Conservation (phyloP, 2,329 filamentous ascomycete genomes). For the Coniella vitis region DNA sequence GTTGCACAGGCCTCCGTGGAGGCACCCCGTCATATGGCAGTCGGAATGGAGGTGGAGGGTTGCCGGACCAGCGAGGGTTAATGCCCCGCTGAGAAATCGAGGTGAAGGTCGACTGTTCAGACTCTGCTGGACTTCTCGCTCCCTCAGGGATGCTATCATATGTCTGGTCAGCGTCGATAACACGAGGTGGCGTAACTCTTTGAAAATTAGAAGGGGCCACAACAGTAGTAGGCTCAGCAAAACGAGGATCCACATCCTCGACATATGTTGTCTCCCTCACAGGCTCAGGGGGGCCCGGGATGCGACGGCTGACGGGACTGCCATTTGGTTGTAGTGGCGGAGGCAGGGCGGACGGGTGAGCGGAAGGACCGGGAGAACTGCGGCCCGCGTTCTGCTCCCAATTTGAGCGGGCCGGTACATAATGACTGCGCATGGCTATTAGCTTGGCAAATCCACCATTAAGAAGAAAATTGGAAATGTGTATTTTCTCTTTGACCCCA, state of each 20-base stretch:
- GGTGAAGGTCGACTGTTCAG: constrained; percentile 80
- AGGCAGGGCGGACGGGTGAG: constrained; percentile 32
- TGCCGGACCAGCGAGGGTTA: constrained; percentile 70
- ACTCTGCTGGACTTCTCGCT: constrained; percentile 65
- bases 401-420: constrained; percentile 47
- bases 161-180: constrained; percentile 21
- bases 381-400: constrained; percentile 45
- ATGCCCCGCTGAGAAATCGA: constrained; percentile 82
- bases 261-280: constrained; percentile 16
- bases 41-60: constrained; percentile 44
- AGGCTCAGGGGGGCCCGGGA: constrained; percentile 26
- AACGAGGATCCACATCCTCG: constrained; percentile 88
- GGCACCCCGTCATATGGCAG: constrained; percentile 29
- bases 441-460: not conserved
- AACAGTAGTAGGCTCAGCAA: constrained; percentile 46
- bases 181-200: constrained; percentile 26
- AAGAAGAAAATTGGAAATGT: too few species aligned
- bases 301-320: constrained; percentile 30
- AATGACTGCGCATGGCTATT: constrained; percentile 31
- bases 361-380: constrained; percentile 40
- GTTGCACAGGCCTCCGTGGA: constrained; percentile 37
- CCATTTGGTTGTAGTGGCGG: constrained; percentile 18
- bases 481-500: too few species aligned
- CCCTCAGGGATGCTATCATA: constrained; percentile 34
- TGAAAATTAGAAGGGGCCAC: constrained; percentile 22